Conservation (phyloP, 1,284 basidiomycete genomes). For the Anthracocystis panici-leucophaei region DNA sequence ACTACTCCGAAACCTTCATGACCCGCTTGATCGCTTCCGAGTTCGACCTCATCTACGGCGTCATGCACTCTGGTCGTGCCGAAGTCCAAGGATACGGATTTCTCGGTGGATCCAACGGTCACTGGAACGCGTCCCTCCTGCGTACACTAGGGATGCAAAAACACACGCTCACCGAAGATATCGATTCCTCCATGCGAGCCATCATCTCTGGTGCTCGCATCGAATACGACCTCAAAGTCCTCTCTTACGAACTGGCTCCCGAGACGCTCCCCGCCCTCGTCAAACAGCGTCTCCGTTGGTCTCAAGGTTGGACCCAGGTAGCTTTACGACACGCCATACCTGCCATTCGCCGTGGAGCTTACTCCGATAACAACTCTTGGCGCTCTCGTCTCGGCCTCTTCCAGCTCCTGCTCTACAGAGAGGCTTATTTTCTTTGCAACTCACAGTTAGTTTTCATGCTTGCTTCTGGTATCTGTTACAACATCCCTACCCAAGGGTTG, state of each 20-base stretch:
- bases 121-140: constrained; percentile 64
- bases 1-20: constrained; percentile 52
- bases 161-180: constrained; percentile 64
- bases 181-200: constrained; percentile 61
- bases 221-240: constrained; percentile 60
- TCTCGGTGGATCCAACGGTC: constrained; percentile 65
- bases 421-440: constrained; percentile 63
- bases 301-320: constrained; percentile 65
- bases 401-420: constrained; percentile 58
- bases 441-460: constrained; percentile 53
- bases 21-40: constrained; percentile 59
- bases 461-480: constrained; percentile 50
- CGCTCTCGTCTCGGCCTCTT: constrained; percentile 56
- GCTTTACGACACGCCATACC: constrained; percentile 57
- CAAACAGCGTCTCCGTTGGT: constrained; percentile 63
- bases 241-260: constrained; percentile 60
- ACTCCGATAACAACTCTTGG: constrained; percentile 52
- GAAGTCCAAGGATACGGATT: constrained; percentile 58
- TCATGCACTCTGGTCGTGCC: constrained; percentile 61
- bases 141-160: constrained; percentile 57
- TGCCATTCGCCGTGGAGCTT: constrained; percentile 53
- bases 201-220: constrained; percentile 62
- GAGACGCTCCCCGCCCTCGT: constrained; percentile 55
- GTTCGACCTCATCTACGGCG: constrained; percentile 63
- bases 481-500: constrained; percentile 44